Conservation (phyloP, 2,329 filamentous ascomycete species). For the Talaromyces piceae region DNA sequence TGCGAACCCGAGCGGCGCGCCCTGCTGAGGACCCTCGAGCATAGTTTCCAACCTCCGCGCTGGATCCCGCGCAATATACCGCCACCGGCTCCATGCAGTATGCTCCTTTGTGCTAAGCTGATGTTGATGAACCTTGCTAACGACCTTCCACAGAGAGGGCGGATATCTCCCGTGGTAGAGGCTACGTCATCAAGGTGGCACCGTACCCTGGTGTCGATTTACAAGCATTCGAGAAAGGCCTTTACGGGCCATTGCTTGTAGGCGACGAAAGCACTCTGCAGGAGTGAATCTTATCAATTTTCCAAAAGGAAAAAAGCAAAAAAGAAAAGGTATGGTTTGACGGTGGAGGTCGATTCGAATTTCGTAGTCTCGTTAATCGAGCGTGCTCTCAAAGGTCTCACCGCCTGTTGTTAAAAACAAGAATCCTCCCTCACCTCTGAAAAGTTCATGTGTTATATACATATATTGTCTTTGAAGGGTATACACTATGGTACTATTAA, state of each 20-base stretch:
- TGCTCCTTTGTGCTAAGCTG: background rate
- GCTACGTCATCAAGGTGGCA: conserved; percentile 5
- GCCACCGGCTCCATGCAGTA: background rate
- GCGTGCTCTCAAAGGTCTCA: too few relatives aligned
- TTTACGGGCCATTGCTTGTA: background rate
- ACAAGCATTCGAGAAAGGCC: background rate
- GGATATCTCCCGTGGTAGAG: background rate
- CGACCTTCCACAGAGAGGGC: background rate
- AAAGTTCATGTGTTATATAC: too few relatives aligned
- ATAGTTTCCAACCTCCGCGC: conserved; percentile 1
- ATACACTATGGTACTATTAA: background rate
- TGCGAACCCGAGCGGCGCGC: background rate
- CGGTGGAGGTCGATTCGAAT: too few relatives aligned
- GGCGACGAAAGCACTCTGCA: background rate
- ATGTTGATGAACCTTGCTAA: background rate
- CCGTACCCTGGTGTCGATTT: background rate
- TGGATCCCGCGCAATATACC: background rate
- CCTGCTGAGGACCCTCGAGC: conserved; percentile 1
- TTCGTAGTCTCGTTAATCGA: background rate
- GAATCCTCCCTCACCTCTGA: too few relatives aligned
- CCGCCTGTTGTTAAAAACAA: too few relatives aligned
- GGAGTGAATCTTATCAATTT: background rate
- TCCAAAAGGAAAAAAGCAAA: background rate
- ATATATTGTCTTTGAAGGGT: background rate
- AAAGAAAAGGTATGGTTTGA: too few relatives aligned